Evolutionary conservation across 345 rosid genomes (phyloP), one percentile per base, ranked within the genome.

Genomic region (Populus euphratica): DNA sequence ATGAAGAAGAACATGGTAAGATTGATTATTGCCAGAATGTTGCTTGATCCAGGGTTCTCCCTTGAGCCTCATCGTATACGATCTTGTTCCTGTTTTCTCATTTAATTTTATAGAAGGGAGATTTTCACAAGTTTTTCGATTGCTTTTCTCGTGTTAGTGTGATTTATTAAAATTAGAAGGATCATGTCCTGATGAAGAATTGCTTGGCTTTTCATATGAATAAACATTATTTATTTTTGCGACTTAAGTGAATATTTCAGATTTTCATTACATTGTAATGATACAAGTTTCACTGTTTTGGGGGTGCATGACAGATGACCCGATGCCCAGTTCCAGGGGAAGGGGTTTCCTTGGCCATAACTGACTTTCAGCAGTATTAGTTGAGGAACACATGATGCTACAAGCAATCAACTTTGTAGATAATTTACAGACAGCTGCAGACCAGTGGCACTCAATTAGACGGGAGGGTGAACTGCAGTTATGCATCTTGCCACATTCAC

Each of bases 1-100:
- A 83, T 20, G 91, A 86, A 7, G 91, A 88, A 21, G 89, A 83
- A 33, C 77, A n/a, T 68, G 92, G 94, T 91, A 78, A 86, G 87
- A 73, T 54, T 18, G 23, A 54, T 43, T 44, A 10, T n/a, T 70
- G 23, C 21, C 43, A 6, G 12, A 4, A 23, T 31, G 35, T 66
- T 27, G 7, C 14, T 27, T 20, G 10, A 66, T 8, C 68, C 10
- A 9, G 68, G 17, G 7, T 65, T 65, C 68, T 65, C 13, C 21
- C 1, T 17, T 47, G 68, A 29, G 27, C 36, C 18, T 64, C 2
- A 2, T 14, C 18, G 2, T 10, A 16, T 64, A 5, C 12, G 31
- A 29, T 14, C 52, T 16, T 47, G 52, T 4, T 14, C 12, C 16
- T 14, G 52, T 47, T 0, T 47, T 47, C 52, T 47, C 47, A 43